A percentile compares a stretch with the other conserved stretches of the same genome.
phyloP scores from a whole-genome alignment of 768 basidiomycete species.

The Leccinum longicurvipes region DNA sequence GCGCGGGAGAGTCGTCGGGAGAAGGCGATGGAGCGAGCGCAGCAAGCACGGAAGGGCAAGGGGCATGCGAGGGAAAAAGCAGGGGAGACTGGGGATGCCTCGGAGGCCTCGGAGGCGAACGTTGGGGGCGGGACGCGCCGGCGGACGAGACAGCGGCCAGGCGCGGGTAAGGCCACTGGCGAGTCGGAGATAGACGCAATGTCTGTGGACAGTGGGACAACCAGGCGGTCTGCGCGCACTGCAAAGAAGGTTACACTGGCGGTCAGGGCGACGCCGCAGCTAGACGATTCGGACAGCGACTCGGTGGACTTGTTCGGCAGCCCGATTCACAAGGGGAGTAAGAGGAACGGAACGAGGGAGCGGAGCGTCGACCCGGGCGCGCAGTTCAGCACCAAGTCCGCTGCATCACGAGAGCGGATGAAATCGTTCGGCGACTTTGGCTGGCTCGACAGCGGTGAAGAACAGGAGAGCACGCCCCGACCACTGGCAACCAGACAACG shows the following conservation, averaged over 20 bases:
- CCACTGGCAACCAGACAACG: conserved; percentile 9
- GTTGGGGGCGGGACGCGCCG: not conserved
- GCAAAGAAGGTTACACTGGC: not conserved
- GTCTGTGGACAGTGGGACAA: conserved; percentile 25
- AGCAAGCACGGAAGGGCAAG: conserved; percentile 7
- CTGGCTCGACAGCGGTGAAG: conserved; percentile 5
- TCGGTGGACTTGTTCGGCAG: not conserved
- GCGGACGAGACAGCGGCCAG: not conserved
- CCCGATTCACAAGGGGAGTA: not conserved
- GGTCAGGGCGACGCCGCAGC: not conserved
- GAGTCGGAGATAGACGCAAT: conserved; percentile 28
- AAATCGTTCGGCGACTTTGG: not conserved
- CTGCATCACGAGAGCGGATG: not conserved
- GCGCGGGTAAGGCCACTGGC: not conserved
- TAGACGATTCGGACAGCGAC: not conserved
- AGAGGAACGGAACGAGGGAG: not conserved
- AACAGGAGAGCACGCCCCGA: conserved; percentile 25
- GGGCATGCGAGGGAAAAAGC: not conserved
- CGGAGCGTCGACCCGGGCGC: not conserved
- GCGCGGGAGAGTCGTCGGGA: conserved; percentile 16
- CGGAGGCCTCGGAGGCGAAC: conserved; percentile 9
- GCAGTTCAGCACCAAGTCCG: not conserved
- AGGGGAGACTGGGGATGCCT: not conserved
- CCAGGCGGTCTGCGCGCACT: conserved; percentile 6
- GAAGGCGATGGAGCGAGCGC: conserved; percentile 24